These are phyloP conservation scores for Scheffersomyces parashehatae DNA, from an alignment of 1,139 yeast genomes.

Conservation along the genomic window DNA sequence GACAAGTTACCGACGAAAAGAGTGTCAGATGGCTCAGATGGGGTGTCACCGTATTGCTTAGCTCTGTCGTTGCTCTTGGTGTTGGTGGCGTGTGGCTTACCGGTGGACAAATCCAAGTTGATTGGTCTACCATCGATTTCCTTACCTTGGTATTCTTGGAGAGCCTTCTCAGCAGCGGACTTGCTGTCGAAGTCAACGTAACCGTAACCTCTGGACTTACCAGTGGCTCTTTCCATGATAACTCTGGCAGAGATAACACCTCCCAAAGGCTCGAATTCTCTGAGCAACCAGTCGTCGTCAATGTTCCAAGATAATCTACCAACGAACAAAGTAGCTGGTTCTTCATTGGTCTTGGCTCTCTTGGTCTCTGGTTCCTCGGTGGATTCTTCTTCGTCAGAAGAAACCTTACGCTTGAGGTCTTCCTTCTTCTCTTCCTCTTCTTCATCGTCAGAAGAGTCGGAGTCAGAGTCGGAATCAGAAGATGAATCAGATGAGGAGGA, in stretches of 20 bases:
- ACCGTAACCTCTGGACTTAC: constrained; percentile 97
- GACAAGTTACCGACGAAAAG: constrained; percentile 94
- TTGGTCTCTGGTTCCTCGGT: constrained; percentile 37
- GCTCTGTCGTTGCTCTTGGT: constrained; percentile 70
- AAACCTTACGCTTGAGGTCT: constrained; percentile 37
- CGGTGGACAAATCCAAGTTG: constrained; percentile 87
- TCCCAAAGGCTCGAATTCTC: constrained; percentile 81
- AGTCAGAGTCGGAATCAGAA: constrained; percentile 20
- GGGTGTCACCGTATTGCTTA: constrained; percentile 82
- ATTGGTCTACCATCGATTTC: constrained; percentile 97
- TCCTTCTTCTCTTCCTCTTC: constrained; percentile 16
- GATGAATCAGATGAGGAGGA: constrained; percentile 10
- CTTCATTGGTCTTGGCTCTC: constrained; percentile 40
- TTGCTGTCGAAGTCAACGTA: constrained; percentile 88
- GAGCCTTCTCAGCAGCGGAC: constrained; percentile 84
- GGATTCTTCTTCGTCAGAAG: constrained; percentile 19
- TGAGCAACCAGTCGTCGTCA: constrained; percentile 90
- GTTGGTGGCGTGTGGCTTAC: constrained; percentile 64
- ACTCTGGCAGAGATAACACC: constrained; percentile 90
- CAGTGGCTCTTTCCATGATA: constrained; percentile 87
- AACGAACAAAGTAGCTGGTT: constrained; percentile 88
- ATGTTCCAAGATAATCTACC: constrained; percentile 98
- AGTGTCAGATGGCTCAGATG: constrained; percentile 92
- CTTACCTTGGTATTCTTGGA: constrained; percentile 81
- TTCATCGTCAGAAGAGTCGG: constrained; percentile 28